Evolutionary conservation across 257 asterid species (phyloP), one percentile per base, ranked within the genome.

Genomic region (Nyctanthes arbortristis): DNA sequence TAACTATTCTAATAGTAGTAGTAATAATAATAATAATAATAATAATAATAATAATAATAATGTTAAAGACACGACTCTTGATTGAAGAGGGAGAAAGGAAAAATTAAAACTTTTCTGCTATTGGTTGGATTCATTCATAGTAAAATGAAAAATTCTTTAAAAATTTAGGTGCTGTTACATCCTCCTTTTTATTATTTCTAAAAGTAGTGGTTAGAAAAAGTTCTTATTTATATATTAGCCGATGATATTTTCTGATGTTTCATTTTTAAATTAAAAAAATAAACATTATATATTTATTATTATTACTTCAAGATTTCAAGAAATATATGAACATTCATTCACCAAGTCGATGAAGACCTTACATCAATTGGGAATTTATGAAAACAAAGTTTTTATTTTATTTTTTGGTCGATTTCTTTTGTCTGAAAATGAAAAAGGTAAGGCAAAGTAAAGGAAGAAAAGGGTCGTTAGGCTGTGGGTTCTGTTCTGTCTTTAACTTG

Each of bases 401-500:
- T n/a, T 31, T 68, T 16, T 29, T 5, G 45, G 13, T 27, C 1
- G 18, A 61, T 8, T 13, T 37, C 30, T 58, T 73, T 22, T 43
- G 13, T 16, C 7, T 29, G 54, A 67, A 71, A 66, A 77, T 67
- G 60, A 72, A 34, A 85, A 79, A 71, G 85, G 77, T 54, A 70
- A 83, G 71, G 84, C 82, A 83, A 79, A 79, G 81, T 69, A 81
- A 80, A 77, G 62, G 70, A 75, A 70, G 71, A 24, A 73, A 57
- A 72, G 72, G 77, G 83, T 82, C 85, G 82, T 76, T 72, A 72
- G 74, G 75, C 75, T 77, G 93, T 80, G 97, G 95, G 90, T 87
- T 88, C 90, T 93, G 96, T 91, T 87, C 85, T 84, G 97, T 88
- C 97, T 84, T 73, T 78, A 83, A 78, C 91, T 86, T 88, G 96